These are phyloP conservation scores for Solanum hybrid DNA, from an alignment of 305 asterid species.

Conservation along the genomic window DNA sequence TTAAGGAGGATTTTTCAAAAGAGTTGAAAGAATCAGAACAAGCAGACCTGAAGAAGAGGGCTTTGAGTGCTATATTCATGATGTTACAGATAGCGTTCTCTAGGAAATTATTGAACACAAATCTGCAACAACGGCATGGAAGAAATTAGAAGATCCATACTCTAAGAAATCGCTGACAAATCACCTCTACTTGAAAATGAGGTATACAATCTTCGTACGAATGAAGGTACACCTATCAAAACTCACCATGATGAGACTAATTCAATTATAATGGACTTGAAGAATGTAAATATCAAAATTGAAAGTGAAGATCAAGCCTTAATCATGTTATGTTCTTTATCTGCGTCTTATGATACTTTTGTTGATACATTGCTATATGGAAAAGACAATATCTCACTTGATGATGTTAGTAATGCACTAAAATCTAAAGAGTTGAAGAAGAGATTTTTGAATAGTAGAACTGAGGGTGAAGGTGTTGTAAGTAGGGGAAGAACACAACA, in stretches of 20 bases:
- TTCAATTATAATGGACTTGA: not conserved
- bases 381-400: not conserved
- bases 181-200: not conserved
- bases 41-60: not conserved
- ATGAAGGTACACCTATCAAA: not conserved
- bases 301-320: not conserved
- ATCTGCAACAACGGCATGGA: not conserved
- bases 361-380: not conserved
- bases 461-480: not conserved
- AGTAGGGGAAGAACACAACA: not conserved
- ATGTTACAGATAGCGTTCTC: not conserved
- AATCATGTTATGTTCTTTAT: not conserved
- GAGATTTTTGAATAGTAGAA: not conserved
- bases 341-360: not conserved
- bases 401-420: not conserved
- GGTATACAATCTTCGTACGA: not conserved
- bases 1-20: not conserved
- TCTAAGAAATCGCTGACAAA: not conserved
- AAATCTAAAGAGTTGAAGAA: not conserved
- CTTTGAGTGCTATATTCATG: not conserved
- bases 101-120: rapidly evolving
- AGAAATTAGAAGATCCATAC: not conserved
- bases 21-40: not conserved
- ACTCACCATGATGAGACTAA: not conserved
- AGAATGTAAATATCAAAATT: not conserved